phyloP scores from a whole-genome alignment of 257 asterid genomes.

The Nicotiana otophora region DNA sequence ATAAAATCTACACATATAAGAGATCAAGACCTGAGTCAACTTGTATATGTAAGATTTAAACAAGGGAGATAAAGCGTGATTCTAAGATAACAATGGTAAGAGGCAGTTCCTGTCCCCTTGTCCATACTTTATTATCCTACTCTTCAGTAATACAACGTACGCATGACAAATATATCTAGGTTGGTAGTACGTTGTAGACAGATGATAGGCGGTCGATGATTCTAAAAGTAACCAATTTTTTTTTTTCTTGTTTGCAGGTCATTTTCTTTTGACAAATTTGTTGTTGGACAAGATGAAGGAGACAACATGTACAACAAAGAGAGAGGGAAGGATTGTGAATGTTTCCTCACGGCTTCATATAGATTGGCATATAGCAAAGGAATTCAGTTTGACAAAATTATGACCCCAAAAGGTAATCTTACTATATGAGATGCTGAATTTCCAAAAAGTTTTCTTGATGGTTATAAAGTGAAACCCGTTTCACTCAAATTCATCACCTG shows the following conservation, averaged over 20 bases:
- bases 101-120: background rate
- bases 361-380: constrained; percentile 48
- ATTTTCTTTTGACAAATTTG: constrained; percentile 70
- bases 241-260: constrained; percentile 52
- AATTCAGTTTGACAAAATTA: constrained; percentile 55
- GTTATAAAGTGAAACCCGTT: background rate
- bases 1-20: too few relatives aligned
- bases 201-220: background rate
- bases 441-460: too few relatives aligned
- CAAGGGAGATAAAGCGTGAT: background rate
- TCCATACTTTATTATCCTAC: background rate
- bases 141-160: background rate
- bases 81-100: background rate
- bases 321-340: constrained; percentile 84
- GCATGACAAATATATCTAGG: background rate
- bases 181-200: background rate
- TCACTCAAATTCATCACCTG: background rate
- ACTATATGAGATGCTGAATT: background rate
- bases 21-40: background rate
- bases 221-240: background rate
- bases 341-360: constrained; percentile 69
- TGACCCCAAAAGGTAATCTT: constrained; percentile 49
- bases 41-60: background rate
- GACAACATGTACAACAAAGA: constrained; percentile 45
- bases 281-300: constrained; percentile 75